Evolutionary conservation across 2,329 filamentous ascomycete genomes (phyloP).

Genomic region (Aspergillus neotritici): DNA sequence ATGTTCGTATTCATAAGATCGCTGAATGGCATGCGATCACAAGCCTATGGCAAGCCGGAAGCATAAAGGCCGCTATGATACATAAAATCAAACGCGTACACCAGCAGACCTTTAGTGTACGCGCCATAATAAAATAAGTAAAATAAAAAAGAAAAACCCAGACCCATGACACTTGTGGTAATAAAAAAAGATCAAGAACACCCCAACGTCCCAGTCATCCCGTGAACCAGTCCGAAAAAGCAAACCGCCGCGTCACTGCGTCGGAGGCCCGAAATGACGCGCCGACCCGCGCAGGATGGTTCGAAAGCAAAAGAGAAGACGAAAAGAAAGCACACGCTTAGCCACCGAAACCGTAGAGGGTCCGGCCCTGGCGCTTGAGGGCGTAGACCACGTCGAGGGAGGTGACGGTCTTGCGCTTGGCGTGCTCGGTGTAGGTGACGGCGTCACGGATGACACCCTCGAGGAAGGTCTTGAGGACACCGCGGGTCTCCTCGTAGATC

Average conservation of each 20-base stretch:
- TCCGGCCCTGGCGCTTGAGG: slow-evolving; percentile 60
- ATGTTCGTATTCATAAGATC: slow-evolving; percentile 35
- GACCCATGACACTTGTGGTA: slow-evolving; percentile 36
- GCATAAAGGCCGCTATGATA: slow-evolving; percentile 39
- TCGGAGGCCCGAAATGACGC: slow-evolving; percentile 25
- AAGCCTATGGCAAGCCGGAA: slow-evolving; percentile 32
- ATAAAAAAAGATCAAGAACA: slow-evolving; percentile 35
- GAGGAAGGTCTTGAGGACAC: slow-evolving; percentile 78
- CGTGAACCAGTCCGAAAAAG: slow-evolving; percentile 39
- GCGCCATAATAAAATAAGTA: slow-evolving; percentile 34
- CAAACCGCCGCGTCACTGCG: slow-evolving; percentile 30
- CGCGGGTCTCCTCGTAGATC: slow-evolving; percentile 80
- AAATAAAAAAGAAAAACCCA: slow-evolving; percentile 39
- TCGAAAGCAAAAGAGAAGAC: slow-evolving; percentile 24
- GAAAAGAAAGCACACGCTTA: slow-evolving; percentile 46
- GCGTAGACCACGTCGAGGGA: slow-evolving; percentile 60
- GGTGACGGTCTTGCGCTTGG: slow-evolving; percentile 59
- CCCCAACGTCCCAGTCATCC: slow-evolving; percentile 43
- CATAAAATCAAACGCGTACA: slow-evolving; percentile 37
- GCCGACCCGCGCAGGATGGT: slow-evolving; percentile 30
- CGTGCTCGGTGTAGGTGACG: slow-evolving; percentile 77
- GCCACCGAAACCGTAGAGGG: slow-evolving; percentile 86
- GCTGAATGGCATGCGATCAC: slow-evolving; percentile 22
- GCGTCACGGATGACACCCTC: slow-evolving; percentile 74
- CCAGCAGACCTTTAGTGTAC: slow-evolving; percentile 37